Evolutionary conservation across 139 green algal genomes (phyloP).

Genomic region (Dunaliella primolecta): DNA sequence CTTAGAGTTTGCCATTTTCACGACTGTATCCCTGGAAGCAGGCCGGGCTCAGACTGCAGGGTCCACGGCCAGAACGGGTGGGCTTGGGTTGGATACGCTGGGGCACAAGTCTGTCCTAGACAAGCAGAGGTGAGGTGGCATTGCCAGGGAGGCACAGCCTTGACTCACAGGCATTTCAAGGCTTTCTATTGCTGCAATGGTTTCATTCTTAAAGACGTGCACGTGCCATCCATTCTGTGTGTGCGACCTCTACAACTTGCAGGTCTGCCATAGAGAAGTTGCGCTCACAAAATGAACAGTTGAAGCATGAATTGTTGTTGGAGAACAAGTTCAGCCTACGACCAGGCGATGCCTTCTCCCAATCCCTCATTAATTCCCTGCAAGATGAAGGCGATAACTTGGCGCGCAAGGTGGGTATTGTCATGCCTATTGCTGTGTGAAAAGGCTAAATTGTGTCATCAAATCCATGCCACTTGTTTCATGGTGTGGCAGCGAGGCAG

Average conservation of each 20-base stretch:
- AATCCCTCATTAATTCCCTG: constrained; percentile 43
- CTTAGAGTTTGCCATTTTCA: too few species aligned
- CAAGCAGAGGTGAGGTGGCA: constrained; percentile 43
- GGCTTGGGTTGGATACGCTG: constrained; percentile 32
- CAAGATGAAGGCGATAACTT: constrained; percentile 54
- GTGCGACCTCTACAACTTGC: constrained; percentile 10
- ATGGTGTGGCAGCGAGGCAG: too few species aligned
- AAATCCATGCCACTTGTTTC: too few species aligned
- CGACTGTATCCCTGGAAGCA: too few species aligned
- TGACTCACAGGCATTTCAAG: too few species aligned
- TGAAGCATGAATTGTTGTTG: constrained; percentile 87
- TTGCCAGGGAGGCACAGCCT: not conserved
- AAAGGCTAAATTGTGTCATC: too few species aligned
- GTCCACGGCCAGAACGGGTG: not conserved
- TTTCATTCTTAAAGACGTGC: not conserved
- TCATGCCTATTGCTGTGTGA: too few species aligned
- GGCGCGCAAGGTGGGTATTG: constrained; percentile 53
- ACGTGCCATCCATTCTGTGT: too few species aligned
- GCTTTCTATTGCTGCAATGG: not conserved
- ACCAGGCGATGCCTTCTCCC: constrained; percentile 43
- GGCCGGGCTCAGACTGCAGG: not conserved
- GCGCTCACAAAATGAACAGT: constrained; percentile 68
- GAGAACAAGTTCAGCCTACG: constrained; percentile 87
- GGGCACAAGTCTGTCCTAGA: constrained; percentile 57
- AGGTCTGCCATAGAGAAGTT: constrained; percentile 82